Percentiles rank a stretch among this genome's conserved stretches.
These are phyloP conservation scores for Monosporascus sp. DNA, from an alignment of 2,329 filamentous ascomycete species.

Conservation along the genomic window DNA sequence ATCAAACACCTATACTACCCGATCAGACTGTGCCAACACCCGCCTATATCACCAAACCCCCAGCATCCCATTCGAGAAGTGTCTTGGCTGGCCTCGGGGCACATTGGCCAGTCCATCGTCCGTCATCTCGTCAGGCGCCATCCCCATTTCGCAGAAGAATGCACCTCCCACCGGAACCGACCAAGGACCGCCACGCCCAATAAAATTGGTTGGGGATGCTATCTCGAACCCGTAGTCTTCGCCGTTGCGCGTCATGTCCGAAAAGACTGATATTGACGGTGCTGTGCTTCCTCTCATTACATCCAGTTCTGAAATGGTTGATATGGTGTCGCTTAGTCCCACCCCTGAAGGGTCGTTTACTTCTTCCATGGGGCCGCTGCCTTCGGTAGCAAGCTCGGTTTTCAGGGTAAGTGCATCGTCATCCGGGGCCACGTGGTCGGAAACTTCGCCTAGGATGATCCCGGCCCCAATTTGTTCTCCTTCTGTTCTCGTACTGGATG, in stretches of 20 bases:
- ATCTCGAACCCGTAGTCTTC: not conserved
- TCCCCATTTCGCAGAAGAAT: not conserved
- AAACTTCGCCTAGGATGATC: not conserved
- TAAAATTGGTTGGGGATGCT: not conserved
- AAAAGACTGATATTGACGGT: not conserved
- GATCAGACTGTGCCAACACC: too few relatives aligned
- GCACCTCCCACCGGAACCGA: not conserved
- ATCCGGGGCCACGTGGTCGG: not conserved
- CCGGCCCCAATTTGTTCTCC: not conserved
- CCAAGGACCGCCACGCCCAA: not conserved
- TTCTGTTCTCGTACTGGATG: slow-evolving; percentile 1
- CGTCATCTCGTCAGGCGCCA: not conserved
- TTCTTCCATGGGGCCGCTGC: not conserved
- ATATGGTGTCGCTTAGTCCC: not conserved
- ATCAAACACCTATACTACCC: too few relatives aligned
- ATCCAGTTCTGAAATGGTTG: not conserved
- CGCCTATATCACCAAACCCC: not conserved
- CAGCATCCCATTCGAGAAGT: not conserved
- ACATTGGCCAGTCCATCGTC: not conserved
- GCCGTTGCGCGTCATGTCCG: not conserved
- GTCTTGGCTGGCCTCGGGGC: not conserved
- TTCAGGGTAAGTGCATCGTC: not conserved
- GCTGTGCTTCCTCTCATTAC: not conserved
- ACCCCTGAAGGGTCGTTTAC: not conserved
- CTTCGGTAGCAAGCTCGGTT: not conserved